Evolutionary conservation across 345 rosid genomes (phyloP), one percentile per base, ranked within the genome.

Genomic region (Abelmoschus esculentus): DNA sequence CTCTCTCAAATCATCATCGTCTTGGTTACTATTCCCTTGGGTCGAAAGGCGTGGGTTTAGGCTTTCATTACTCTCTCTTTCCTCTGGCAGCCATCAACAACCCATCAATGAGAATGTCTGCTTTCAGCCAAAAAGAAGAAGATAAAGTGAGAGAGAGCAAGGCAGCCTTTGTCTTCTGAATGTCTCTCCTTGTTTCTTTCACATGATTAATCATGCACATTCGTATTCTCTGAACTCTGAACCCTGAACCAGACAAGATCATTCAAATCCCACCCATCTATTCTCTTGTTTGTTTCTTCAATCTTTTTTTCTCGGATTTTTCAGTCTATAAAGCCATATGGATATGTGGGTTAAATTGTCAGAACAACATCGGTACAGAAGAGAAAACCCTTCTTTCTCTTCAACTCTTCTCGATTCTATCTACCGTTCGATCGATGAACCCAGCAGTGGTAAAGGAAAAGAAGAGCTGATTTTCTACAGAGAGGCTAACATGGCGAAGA

Each of bases 401-500:
- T 86, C 95, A 42, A 70, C 88, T 71, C 90, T 89, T 59, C 91
- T 89, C 61, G 95, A 89, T 71, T 80, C 86, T 71, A 85, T 89
- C 72, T 89, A 86, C 84, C 88, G 90, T 66, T 91, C 97, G 12
- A 83, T 91, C 38, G 97, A 83, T 76, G 97, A 87, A 8, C 61
- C 85, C 11, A 78, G 70, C 58, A 74, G 77, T 66, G 29, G 61
- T 2, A 67, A 36, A 64, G 71, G 40, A 18, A 76, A 34, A 4
- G 74, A 75, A 6, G 78, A 76, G 57, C 4, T 77, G 75, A 78
- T 61, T 71, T 73, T 74, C 66, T 74, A 54, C 75, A 68, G 47
- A 34, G 55, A 69, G 17, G 72, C 75, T 19, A 67, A 66, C 79
- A 66, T 61, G 56, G 79, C 42, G 66, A 78, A 78, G 53, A 73